Evolutionary conservation across 768 basidiomycete species (phyloP).

Genomic region (Lactarius indigo): DNA sequence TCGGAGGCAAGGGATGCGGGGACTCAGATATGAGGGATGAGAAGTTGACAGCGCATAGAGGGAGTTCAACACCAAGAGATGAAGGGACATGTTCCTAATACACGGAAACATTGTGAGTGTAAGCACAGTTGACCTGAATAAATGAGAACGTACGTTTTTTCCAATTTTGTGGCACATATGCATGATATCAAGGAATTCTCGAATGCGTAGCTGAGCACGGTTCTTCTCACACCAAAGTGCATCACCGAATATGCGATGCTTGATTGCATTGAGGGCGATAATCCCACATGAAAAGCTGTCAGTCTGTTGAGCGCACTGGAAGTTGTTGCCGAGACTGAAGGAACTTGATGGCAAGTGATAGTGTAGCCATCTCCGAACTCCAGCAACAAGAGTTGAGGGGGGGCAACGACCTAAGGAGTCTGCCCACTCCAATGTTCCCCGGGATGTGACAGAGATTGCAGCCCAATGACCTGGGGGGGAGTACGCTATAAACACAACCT

Average conservation of each 20-base stretch:
- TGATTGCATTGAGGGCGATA: not conserved
- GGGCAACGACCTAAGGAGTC: not conserved
- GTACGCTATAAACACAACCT: not conserved
- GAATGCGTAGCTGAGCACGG: not conserved
- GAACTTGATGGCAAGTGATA: not conserved
- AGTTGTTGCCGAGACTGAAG: not conserved
- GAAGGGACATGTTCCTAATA: too few species aligned
- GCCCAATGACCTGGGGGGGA: not conserved
- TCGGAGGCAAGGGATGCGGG: too few species aligned
- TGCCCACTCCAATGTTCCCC: not conserved
- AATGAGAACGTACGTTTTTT: not conserved
- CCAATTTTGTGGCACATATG: not conserved
- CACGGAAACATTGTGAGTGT: not conserved
- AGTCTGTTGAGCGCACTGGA: not conserved
- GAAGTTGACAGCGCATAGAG: too few species aligned
- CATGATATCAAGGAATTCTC: not conserved
- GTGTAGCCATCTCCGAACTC: not conserved
- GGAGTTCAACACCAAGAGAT: too few species aligned
- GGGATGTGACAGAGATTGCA: not conserved
- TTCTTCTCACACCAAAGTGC: not conserved
- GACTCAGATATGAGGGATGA: too few species aligned
- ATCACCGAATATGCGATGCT: not conserved
- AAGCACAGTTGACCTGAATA: not conserved
- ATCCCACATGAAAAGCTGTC: not conserved
- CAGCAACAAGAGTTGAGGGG: not conserved